Evolutionary conservation across 768 basidiomycete genomes (phyloP), one percentile per base, ranked within the genome.

Genomic region (Kwoniella sp.): DNA sequence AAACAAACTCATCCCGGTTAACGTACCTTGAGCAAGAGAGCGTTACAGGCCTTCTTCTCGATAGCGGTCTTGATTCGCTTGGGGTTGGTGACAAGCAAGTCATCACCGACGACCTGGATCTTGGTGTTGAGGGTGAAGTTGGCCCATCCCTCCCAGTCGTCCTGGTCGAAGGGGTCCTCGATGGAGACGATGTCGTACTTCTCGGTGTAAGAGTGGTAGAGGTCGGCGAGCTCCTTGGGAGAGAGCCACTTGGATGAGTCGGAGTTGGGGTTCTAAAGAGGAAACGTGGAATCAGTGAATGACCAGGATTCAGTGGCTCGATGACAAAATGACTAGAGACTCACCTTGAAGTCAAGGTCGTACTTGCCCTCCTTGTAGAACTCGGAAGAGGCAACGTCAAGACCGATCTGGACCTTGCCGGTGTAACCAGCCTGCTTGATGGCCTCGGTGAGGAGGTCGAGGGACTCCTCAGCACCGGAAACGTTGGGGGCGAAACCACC

Each of bases 361-460:
- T 99, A 99, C 85, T 97, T 97, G 75, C 94, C 95, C 4, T 97
- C 93, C 88, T 96, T 98, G 89, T 92, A 99, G 86, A 99, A 99
- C 83, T 99, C 96, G 82, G 95, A 97, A 1, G 94, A 96, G 61
- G 96, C 96, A 71, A 96, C 94, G 77, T 96, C 95, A 71, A 99
- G 91, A 65, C 90, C 95, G 81, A 99, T 98, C 84, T 97, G 91
- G 84, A 99, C 89, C 85, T 96, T 96, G 79, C 93, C 96, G 81
- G 95, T 91, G 82, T 96, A 97, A 47, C 96, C 96, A 26, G 96
- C 94, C 85, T 93, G 91, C 83, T 91, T 89, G 86, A 99, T 98
- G 75, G 96, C 96, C 81, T 95, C 92, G 48, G 87, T 86, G 67
- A 99, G 86, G 75, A 99, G 88, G 75, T 99, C 95, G 69, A 98